Evolutionary conservation across 2,329 filamentous ascomycete genomes (phyloP).

Genomic region (Alternaria tenuissima): DNA sequence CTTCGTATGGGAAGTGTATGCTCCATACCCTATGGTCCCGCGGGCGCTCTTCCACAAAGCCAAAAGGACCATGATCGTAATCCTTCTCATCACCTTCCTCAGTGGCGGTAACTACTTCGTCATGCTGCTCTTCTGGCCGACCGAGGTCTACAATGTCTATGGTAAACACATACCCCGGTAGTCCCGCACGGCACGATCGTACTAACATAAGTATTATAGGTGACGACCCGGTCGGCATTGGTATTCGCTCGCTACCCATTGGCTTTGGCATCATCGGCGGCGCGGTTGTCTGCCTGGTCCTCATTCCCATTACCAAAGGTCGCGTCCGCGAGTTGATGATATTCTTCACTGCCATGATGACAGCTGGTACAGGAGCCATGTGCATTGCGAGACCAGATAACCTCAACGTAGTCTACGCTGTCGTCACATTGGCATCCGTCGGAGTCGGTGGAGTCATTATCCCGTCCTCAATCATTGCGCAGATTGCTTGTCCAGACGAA

Average conservation of each 20-base stretch:
- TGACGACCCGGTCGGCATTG: constrained; percentile 69
- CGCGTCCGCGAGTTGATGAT: constrained; percentile 69
- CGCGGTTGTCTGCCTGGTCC: constrained; percentile 65
- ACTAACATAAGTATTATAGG: constrained; percentile 24
- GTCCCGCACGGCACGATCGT: background rate
- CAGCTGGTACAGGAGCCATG: constrained; percentile 67
- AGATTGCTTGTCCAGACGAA: constrained; percentile 74
- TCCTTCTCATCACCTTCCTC: constrained; percentile 46
- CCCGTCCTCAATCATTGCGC: constrained; percentile 72
- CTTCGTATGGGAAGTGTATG: constrained; percentile 58
- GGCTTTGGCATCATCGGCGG: constrained; percentile 70
- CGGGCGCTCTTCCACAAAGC: constrained; percentile 40
- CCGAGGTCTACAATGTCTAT: constrained; percentile 46
- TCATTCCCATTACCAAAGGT: constrained; percentile 66
- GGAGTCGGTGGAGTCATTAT: constrained; percentile 75
- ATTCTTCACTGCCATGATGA: constrained; percentile 69
- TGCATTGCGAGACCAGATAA: constrained; percentile 62
- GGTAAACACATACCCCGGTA: constrained; percentile 19
- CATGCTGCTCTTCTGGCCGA: constrained; percentile 48
- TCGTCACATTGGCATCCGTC: constrained; percentile 68
- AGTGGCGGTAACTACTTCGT: constrained; percentile 48
- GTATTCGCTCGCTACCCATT: constrained; percentile 71
- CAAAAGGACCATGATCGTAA: constrained; percentile 41
- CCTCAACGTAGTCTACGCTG: constrained; percentile 62
- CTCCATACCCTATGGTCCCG: constrained; percentile 57